Base-by-base conservation (phyloP, 1,139 yeast genomes). In the Chernovozyma aurita region DNA sequence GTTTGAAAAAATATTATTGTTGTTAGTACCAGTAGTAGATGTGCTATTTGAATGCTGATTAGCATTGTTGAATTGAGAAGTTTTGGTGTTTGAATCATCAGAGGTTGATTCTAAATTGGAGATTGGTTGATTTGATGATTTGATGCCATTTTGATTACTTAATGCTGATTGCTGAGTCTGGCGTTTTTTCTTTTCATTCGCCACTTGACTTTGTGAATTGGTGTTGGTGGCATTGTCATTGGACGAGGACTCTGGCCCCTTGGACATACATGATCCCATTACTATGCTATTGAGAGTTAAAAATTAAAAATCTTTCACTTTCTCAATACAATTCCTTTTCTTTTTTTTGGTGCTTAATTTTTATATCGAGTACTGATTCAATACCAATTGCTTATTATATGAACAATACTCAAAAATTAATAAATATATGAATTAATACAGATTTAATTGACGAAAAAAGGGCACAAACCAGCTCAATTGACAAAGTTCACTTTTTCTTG, bases 211-310 rank as follows among this genome's bases (percentile, higher is more conserved):
- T 15, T 38, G 46, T 26, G 41, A 41, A 24, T 37, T 29, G 32
- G 24, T 14, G 6, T 12, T 12, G 6, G 6, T 6, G 6, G 28
- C 28, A 16, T 16, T 26, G 12, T 6, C 12, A 11, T 26, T 26
- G 11, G 28, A 14, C 9, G 28, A 7, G 11, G 18, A 14, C 28
- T 38, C 44, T 14, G 53, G 43, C 22, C 49, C 57, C 38, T 57
- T 59, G n/a, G 64, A 59, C 27, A 49, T 43, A 42, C 64, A 57
- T n/a, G 53, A 43, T 21, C 64, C 64, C 64, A 59, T 58, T 16
- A 13, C n/a, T 22, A 22, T 22, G 25, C 25, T 11, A 22, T 22
- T n/a, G n/a, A n/a, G n/a, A n/a, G n/a, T n/a, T n/a, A n/a, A n/a
- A n/a, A n/a, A n/a, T n/a, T n/a, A n/a, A n/a, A n/a, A n/a, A n/a